phyloP scores from a whole-genome alignment of 2,329 filamentous ascomycete genomes.

The Dactylellina cionopaga region DNA sequence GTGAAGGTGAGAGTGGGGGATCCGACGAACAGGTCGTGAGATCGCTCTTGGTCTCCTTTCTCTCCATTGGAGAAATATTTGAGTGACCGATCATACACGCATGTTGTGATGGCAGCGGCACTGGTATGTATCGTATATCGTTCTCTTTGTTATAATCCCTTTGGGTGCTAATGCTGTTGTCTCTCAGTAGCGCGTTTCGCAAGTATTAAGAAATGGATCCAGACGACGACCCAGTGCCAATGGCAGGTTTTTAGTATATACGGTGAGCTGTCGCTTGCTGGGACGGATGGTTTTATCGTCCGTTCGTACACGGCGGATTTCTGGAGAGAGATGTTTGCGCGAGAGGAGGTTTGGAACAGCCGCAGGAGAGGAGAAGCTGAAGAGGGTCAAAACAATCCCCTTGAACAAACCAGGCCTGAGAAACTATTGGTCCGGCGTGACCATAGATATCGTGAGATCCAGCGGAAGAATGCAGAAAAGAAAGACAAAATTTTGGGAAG shows the following conservation, averaged over 20 bases:
- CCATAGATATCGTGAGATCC: constrained; percentile 51
- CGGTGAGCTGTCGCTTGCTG: constrained; percentile 19
- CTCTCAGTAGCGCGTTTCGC: constrained; percentile 40
- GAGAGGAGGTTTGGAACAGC: constrained; percentile 30
- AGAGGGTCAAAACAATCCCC: constrained; percentile 39
- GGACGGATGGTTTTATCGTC: constrained; percentile 30
- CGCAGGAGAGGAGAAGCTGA: constrained; percentile 37
- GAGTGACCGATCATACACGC: constrained; percentile 27
- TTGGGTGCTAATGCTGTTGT: constrained; percentile 17
- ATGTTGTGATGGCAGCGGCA: constrained; percentile 18
- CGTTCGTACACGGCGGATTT: constrained; percentile 26
- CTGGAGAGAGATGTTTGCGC: constrained; percentile 3
- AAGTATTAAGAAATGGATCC: constrained; percentile 7
- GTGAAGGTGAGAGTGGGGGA: constrained; percentile 18
- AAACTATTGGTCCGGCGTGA: constrained; percentile 48
- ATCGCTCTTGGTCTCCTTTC: constrained; percentile 42
- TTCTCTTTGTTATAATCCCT: constrained; percentile 4
- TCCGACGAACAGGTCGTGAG: constrained; percentile 49
- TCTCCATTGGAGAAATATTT: constrained; percentile 46
- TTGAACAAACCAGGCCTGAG: constrained; percentile 20
- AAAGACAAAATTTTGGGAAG: constrained; percentile 49
- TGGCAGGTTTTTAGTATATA: background rate
- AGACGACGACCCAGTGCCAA: constrained; percentile 9
- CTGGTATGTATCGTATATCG: constrained; percentile 8
- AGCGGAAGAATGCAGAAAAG: constrained; percentile 49